Evolutionary conservation across 768 basidiomycete genomes (phyloP), one percentile per base, ranked within the genome.

Genomic region (Lentinus brumalis): DNA sequence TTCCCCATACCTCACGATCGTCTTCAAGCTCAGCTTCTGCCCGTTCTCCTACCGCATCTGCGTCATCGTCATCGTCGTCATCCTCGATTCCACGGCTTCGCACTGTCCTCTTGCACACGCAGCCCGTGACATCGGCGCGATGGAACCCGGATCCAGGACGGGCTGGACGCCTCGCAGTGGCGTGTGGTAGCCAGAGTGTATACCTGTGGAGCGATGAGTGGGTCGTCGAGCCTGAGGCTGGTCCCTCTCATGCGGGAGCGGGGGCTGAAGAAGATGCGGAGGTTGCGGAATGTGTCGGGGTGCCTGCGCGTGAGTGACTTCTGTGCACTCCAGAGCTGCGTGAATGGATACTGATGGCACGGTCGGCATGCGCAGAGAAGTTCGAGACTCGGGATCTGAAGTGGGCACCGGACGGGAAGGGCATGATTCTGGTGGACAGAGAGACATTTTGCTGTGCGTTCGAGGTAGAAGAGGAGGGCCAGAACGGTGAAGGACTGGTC

Each of bases 331-430:
- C 16, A 14, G 26, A 21, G 14, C 18, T 12, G 7, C 18, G 14
- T 46, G 46, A 18, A 29, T 42, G 21, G 53, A 30, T 21, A 51
- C 40, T 46, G 30, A 45, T 41, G 15, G 41, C 45, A 15, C 42
- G 39, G 3, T 40, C 14, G 30, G 51, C 51, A 10, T 35, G 54
- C 29, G 11, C 65, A 91, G 91, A 85, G 60, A 81, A 83, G 69
- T 96, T 96, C 65, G 83, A 87, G 56, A 81, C 86, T 3, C 80
- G 79, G 56, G 88, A 92, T 63, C 65, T 92, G 5, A 79, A 74
- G 44, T 97, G 93, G 92, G 84, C 91, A 12, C 90, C 91, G 4
- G 94, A 97, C 68, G 95, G 95, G 3, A 89, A 90, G 62, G 90
- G 90, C 0, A 73, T 96, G 56, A 77, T 89, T 2, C 71, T 96